Evolutionary conservation across 2,329 filamentous ascomycete species (phyloP).

Genomic region (Fusarium scirpi): DNA sequence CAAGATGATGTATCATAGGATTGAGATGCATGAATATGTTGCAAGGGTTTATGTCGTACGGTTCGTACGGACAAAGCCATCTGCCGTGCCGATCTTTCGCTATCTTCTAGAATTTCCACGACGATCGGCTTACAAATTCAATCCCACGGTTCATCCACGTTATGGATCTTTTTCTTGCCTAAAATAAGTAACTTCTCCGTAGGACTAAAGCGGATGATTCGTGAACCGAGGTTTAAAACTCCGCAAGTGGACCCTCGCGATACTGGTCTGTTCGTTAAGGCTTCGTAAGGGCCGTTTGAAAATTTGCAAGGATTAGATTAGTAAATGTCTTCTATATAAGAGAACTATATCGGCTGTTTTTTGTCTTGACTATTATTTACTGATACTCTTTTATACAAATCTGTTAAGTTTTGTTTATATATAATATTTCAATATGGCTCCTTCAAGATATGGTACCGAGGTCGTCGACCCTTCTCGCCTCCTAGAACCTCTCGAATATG

Average conservation of each 20-base stretch:
- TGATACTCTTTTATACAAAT: not conserved
- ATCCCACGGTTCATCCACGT: constrained; percentile 5
- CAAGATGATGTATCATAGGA: not conserved
- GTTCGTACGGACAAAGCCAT: not conserved
- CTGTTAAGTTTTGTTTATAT: not conserved
- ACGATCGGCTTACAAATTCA: constrained; percentile 18
- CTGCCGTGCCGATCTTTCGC: not conserved
- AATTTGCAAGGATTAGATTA: not conserved
- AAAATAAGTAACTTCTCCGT: constrained; percentile 14
- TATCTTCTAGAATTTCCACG: not conserved
- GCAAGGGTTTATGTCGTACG: not conserved
- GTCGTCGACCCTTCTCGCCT: constrained; percentile 29
- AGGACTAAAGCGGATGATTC: not conserved
- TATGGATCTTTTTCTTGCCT: not conserved
- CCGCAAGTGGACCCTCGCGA: constrained; percentile 1
- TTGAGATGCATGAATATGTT: not conserved
- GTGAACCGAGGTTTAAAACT: constrained; percentile 19
- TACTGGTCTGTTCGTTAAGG: not conserved
- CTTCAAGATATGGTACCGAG: constrained; percentile 23
- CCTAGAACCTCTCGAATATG: constrained; percentile 26
- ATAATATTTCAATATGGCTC: constrained; percentile 11
- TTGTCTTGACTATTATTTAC: not conserved
- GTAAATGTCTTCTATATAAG: constrained; percentile 11
- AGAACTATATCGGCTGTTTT: not conserved
- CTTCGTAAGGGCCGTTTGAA: not conserved